Conservation (phyloP, 306 rosid species). For the Dryas alaskensis region DNA sequence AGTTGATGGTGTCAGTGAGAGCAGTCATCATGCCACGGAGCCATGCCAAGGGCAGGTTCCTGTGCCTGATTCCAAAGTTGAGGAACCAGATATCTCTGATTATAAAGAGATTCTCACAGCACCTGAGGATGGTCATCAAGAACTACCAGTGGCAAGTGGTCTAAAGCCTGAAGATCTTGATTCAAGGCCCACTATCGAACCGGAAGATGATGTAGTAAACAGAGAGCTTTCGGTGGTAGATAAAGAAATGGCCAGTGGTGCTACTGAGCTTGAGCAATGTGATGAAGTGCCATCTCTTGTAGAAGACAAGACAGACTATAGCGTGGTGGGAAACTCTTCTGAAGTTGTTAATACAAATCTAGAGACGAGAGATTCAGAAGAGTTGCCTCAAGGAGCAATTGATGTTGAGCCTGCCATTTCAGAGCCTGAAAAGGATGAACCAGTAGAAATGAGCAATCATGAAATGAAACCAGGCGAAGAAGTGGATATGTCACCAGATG, state of each 20-base stretch:
- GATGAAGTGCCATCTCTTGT: not conserved
- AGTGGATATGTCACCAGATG: not conserved
- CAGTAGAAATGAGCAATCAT: not conserved
- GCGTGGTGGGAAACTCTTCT: not conserved
- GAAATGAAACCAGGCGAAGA: not conserved
- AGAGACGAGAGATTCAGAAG: slow-evolving; percentile 12
- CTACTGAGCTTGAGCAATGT: not conserved
- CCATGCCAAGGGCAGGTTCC: slow-evolving; percentile 2
- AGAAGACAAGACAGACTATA: slow-evolving; percentile 13
- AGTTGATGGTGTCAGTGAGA: not conserved
- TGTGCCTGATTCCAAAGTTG: not conserved
- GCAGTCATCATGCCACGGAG: not conserved
- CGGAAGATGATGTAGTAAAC: not conserved
- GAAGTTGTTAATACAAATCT: not conserved
- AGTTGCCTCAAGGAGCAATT: slow-evolving; percentile 23
- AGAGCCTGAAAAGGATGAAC: slow-evolving; percentile 5
- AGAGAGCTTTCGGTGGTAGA: not conserved
- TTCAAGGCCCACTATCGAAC: slow-evolving; percentile 3
- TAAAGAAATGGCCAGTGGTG: not conserved
- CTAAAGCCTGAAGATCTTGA: not conserved
- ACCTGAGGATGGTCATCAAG: not conserved
- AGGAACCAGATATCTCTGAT: not conserved
- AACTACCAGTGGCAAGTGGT: not conserved
- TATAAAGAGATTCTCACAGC: not conserved
- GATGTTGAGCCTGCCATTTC: slow-evolving; percentile 12